A percentile compares a stretch with the other conserved stretches of the same genome.
Evolutionary conservation across 257 asterid species (phyloP).

Genomic region (Nyctanthes arbortristis): DNA sequence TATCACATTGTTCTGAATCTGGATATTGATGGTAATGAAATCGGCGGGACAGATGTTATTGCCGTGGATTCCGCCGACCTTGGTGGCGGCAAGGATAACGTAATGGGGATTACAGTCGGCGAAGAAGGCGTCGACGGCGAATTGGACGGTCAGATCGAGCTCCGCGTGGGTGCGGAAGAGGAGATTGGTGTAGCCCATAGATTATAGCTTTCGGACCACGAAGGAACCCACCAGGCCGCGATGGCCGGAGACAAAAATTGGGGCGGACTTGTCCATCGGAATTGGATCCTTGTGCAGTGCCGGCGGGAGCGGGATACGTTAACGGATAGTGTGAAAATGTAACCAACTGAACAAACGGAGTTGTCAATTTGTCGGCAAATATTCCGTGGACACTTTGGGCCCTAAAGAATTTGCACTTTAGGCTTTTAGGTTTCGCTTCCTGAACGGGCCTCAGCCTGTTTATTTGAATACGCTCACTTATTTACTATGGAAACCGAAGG

Average conservation of each 20-base stretch:
- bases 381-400: too few relatives aligned
- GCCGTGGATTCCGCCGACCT: slow-evolving; percentile 97
- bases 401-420: too few relatives aligned
- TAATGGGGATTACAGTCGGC: slow-evolving; percentile 56
- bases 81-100: slow-evolving; percentile 92
- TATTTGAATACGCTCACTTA: too few relatives aligned
- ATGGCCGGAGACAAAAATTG: slow-evolving; percentile 89
- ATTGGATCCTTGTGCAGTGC: slow-evolving; percentile 29
- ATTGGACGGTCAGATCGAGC: slow-evolving; percentile 84
- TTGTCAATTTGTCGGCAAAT: neutral
- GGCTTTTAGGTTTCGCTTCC: too few relatives aligned
- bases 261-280: slow-evolving; percentile 53
- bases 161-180: slow-evolving; percentile 84
- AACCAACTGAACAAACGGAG: neutral
- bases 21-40: slow-evolving; percentile 88
- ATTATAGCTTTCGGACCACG: slow-evolving; percentile 60
- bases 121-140: slow-evolving; percentile 80
- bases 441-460: too few relatives aligned
- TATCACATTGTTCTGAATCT: slow-evolving; percentile 87
- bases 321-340: neutral
- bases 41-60: slow-evolving; percentile 90
- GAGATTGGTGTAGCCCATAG: slow-evolving; percentile 64
- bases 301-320: slow-evolving; percentile 4
- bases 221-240: slow-evolving; percentile 94
- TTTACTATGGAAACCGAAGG: too few relatives aligned